Conservation (phyloP, 331 rosid species). For the Quercus phellos region DNA sequence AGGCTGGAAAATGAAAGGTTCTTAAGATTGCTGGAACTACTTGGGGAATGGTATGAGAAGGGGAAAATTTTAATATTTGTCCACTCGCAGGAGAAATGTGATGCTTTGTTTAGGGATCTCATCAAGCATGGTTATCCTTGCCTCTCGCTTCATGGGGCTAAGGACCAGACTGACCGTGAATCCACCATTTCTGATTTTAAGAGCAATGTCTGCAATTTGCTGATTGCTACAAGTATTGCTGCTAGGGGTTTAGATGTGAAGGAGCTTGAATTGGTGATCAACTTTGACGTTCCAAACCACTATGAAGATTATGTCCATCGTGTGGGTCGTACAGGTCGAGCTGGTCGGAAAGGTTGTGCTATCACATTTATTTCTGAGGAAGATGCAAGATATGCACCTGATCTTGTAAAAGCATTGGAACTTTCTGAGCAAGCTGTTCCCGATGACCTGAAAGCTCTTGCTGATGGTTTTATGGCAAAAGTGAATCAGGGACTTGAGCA, state of each 20-base stretch:
- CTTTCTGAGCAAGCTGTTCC: constrained; percentile 92
- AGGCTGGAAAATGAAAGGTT: constrained; percentile 80
- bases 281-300: constrained; percentile 88
- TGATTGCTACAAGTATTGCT: constrained; percentile 88
- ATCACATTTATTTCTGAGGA: constrained; percentile 88
- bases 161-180: constrained; percentile 95
- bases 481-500: constrained; percentile 86
- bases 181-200: constrained; percentile 88
- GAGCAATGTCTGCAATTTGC: constrained; percentile 79
- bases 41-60: constrained; percentile 92
- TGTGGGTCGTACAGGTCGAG: constrained; percentile 94
- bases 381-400: constrained; percentile 86
- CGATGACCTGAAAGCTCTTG: constrained; percentile 75
- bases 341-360: constrained; percentile 90
- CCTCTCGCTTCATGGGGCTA: constrained; percentile 84
- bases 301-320: constrained; percentile 97
- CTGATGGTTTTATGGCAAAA: constrained; percentile 69
- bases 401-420: constrained; percentile 82
- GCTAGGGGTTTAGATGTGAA: constrained; percentile 90
- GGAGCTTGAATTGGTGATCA: constrained; percentile 91
- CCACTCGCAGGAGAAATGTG: constrained; percentile 90
- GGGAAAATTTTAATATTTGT: constrained; percentile 90
- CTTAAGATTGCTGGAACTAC: constrained; percentile 72
- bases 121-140: constrained; percentile 79
- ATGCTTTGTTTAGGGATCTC: constrained; percentile 73